These are phyloP conservation scores for Fusarium hostae DNA, from an alignment of 2,329 filamentous ascomycete genomes.

Conservation along the genomic window DNA sequence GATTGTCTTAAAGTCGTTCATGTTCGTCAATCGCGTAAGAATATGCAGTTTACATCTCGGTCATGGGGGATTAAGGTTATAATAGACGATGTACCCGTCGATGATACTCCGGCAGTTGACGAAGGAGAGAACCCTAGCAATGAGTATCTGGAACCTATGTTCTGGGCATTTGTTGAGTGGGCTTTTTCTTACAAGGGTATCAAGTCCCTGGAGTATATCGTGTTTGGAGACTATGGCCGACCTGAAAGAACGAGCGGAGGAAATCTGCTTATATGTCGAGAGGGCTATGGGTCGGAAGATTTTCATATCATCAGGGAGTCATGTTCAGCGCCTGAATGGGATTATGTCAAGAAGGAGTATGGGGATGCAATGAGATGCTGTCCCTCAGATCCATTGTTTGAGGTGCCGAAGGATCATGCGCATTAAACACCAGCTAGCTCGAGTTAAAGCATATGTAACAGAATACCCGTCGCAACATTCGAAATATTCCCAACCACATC, in stretches of 20 bases:
- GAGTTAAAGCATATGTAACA: not conserved
- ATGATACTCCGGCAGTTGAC: not conserved
- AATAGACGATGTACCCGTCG: not conserved
- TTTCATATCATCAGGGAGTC: not conserved
- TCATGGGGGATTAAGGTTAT: not conserved
- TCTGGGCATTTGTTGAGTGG: not conserved
- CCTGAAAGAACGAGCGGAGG: not conserved
- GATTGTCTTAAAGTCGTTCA: not conserved
- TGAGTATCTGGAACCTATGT: not conserved
- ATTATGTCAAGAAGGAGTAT: not conserved
- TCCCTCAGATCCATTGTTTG: not conserved
- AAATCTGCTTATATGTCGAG: not conserved
- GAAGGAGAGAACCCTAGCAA: not conserved
- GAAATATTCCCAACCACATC: not conserved
- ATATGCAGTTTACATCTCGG: not conserved
- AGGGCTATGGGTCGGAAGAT: fast-evolving
- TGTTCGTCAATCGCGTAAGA: not conserved
- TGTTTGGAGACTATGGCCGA: not conserved
- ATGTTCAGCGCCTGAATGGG: not conserved
- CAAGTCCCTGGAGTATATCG: not conserved
- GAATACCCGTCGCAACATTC: not conserved
- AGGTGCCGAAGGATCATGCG: not conserved
- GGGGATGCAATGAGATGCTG: not conserved
- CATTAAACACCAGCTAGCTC: not conserved
- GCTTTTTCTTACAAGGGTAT: not conserved